phyloP scores from a whole-genome alignment of 805 yeast genomes.

The Candida tammaniensis region DNA sequence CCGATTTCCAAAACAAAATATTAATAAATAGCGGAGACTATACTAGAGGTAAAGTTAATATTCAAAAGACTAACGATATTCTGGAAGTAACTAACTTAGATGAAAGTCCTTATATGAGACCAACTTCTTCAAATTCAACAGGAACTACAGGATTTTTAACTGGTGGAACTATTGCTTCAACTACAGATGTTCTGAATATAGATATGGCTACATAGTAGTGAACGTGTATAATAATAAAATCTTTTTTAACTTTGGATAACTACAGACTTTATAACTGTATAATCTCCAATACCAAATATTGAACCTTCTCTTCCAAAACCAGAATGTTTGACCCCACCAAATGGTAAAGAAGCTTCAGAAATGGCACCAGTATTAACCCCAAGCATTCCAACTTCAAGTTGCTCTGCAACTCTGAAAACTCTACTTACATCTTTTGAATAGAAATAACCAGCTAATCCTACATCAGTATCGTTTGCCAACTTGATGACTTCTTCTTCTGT shows the following conservation, averaged over 20 bases:
- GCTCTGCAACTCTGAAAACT: slow-evolving; percentile 62
- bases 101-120: slow-evolving; percentile 10
- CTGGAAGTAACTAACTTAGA: slow-evolving; percentile 25
- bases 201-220: slow-evolving; percentile 1
- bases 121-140: slow-evolving; percentile 5
- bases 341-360: slow-evolving; percentile 60
- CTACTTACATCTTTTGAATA: slow-evolving; percentile 55
- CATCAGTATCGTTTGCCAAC: slow-evolving; percentile 63
- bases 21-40: slow-evolving; percentile 15
- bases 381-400: slow-evolving; percentile 74
- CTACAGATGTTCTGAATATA: slow-evolving; percentile 3
- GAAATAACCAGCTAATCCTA: slow-evolving; percentile 78
- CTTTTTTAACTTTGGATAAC: slow-evolving; percentile 41
- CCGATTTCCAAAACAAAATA: slow-evolving; percentile 15
- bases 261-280: slow-evolving; percentile 57
- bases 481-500: slow-evolving; percentile 62
- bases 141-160: background rate
- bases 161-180: slow-evolving; percentile 3
- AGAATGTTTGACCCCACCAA: slow-evolving; percentile 62
- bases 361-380: slow-evolving; percentile 76
- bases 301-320: slow-evolving; percentile 75
- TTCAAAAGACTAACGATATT: slow-evolving; percentile 16
- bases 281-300: slow-evolving; percentile 59
- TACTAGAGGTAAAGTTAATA: slow-evolving; percentile 1
- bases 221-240: background rate